A percentile compares a stretch with the other conserved stretches of the same genome.
These are phyloP conservation scores for Suhomyces taliae DNA, from an alignment of 1,139 yeast species.

Conservation along the genomic window DNA sequence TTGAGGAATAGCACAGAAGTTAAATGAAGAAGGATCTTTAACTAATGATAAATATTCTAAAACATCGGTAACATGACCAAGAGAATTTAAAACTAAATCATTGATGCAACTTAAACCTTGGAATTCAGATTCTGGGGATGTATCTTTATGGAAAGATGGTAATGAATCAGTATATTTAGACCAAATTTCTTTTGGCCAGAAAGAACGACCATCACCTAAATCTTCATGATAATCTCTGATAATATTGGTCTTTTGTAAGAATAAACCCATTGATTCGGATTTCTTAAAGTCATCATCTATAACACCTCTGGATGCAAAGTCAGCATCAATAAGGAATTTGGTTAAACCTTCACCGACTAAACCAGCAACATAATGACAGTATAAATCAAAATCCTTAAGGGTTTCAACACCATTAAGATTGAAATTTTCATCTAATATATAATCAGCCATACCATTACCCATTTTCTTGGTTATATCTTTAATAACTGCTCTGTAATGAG, in stretches of 20 bases:
- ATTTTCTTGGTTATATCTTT: constrained; percentile 74
- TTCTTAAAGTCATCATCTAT: constrained; percentile 53
- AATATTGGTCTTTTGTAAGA: constrained; percentile 92
- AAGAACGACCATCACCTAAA: constrained; percentile 84
- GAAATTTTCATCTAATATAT: constrained; percentile 75
- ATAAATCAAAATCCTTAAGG: constrained; percentile 77
- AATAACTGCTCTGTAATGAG: constrained; percentile 76
- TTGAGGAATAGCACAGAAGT: constrained; percentile 96
- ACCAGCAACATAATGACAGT: constrained; percentile 98
- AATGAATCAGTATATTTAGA: constrained; percentile 67
- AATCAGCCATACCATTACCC: constrained; percentile 99
- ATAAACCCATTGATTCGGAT: constrained; percentile 90
- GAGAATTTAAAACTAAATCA: constrained; percentile 77
- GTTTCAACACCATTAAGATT: constrained; percentile 79
- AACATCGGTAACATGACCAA: constrained; percentile 76
- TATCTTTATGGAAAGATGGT: constrained; percentile 53
- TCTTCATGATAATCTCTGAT: constrained; percentile 96
- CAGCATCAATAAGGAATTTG: constrained; percentile 69
- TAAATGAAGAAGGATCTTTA: constrained; percentile 79
- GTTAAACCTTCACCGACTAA: constrained; percentile 96
- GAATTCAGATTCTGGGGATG: constrained; percentile 42
- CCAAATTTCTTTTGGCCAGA: constrained; percentile 98
- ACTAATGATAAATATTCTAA: constrained; percentile 74
- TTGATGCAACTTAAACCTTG: constrained; percentile 73
- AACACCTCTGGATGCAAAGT: constrained; percentile 55